Conservation (phyloP, 1,284 basidiomycete genomes). For the Cutaneotrichosporon cavernicola region DNA sequence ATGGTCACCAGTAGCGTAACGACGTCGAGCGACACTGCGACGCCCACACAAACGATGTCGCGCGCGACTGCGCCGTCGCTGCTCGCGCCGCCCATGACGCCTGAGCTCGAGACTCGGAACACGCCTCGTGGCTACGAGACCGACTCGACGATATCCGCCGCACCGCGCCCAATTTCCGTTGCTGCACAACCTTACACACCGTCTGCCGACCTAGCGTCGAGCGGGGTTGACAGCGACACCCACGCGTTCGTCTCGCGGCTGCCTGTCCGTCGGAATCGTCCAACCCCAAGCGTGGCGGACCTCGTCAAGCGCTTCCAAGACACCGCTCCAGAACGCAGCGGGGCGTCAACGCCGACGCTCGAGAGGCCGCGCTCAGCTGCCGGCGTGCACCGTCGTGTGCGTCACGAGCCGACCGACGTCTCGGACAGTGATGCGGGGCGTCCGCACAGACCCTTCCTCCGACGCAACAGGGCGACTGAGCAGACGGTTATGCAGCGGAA, state of each 20-base stretch:
- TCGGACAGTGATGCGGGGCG: conserved; percentile 51
- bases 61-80: conserved; percentile 9
- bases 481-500: conserved; percentile 9
- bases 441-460: conserved; percentile 15
- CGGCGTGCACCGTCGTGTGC: background rate
- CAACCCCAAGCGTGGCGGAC: conserved; percentile 68
- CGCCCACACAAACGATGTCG: conserved; percentile 22
- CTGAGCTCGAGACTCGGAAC: conserved; percentile 44
- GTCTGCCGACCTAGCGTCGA: conserved; percentile 27
- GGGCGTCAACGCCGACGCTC: background rate
- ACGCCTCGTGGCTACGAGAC: conserved; percentile 63
- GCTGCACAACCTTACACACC: conserved; percentile 4
- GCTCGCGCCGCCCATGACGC: conserved; percentile 24
- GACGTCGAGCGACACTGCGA: conserved; percentile 4
- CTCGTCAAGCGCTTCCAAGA: conserved; percentile 71
- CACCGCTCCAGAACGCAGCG: conserved; percentile 16
- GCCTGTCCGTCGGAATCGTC: conserved; percentile 60
- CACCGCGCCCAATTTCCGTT: conserved; percentile 32
- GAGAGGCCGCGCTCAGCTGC: conserved; percentile 36
- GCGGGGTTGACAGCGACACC: conserved; percentile 49
- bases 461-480: conserved; percentile 1
- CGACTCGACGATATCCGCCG: conserved; percentile 85
- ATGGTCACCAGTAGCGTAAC: conserved; percentile 3
- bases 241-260: conserved; percentile 61
- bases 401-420: conserved; percentile 24